Percentiles rank a stretch among this genome's conserved stretches.
These are phyloP conservation scores for Hypoxylon sp. DNA, from an alignment of 2,329 filamentous ascomycete species.

Conservation along the genomic window DNA sequence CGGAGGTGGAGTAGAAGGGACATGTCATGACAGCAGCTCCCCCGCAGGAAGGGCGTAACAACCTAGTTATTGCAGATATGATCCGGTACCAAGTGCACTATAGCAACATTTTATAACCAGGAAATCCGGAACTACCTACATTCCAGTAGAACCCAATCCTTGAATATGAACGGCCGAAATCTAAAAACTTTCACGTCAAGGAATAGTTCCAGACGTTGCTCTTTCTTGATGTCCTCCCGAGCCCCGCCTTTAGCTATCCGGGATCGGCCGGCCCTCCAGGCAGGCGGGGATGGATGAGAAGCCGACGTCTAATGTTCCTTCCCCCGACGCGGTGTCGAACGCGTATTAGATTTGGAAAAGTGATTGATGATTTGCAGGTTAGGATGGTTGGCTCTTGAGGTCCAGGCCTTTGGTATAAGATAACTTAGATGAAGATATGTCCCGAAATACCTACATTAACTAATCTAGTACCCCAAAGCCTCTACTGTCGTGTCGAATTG, in stretches of 20 bases:
- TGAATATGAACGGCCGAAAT: neutral
- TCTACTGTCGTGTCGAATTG: too few species aligned
- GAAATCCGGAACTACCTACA: too few species aligned
- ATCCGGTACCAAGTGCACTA: neutral
- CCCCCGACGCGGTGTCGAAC: slow-evolving; percentile 19
- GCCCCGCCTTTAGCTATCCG: slow-evolving; percentile 31
- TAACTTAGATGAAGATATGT: too few species aligned
- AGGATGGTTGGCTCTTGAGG: neutral
- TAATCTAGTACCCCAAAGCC: too few species aligned
- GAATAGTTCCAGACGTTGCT: neutral
- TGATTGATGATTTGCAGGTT: neutral
- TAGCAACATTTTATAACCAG: neutral
- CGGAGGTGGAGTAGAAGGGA: slow-evolving; percentile 23
- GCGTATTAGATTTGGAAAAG: neutral
- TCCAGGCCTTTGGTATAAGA: too few species aligned
- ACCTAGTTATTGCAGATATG: neutral
- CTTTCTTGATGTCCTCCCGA: neutral
- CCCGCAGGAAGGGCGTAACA: slow-evolving; percentile 18
- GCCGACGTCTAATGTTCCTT: slow-evolving; percentile 5
- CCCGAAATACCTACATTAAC: too few species aligned
- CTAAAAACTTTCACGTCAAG: neutral
- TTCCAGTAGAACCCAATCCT: neutral
- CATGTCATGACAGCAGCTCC: slow-evolving; percentile 3
- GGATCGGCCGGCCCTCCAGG: slow-evolving; percentile 25
- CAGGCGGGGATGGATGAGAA: slow-evolving; percentile 17